Conservation (phyloP, 2,329 filamentous ascomycete genomes). For the Exophiala calicioides region DNA sequence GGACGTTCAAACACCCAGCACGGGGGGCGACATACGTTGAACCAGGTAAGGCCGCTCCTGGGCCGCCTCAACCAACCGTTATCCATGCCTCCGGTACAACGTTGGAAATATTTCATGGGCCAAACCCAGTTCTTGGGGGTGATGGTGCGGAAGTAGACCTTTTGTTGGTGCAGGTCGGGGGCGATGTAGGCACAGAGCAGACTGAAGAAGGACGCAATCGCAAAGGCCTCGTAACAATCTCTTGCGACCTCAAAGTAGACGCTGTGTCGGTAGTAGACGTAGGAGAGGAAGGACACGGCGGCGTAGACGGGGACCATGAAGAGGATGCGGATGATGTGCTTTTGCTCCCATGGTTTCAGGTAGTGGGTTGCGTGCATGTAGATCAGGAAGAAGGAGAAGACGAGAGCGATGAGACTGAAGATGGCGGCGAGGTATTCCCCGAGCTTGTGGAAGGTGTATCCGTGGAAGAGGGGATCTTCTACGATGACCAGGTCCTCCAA, state of each 20-base stretch:
- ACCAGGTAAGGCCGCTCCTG: constrained; percentile 81
- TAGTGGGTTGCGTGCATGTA: constrained; percentile 62
- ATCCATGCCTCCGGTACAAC: constrained; percentile 68
- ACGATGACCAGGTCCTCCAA: constrained; percentile 49
- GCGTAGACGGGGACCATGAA: constrained; percentile 86
- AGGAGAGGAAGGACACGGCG: constrained; percentile 70
- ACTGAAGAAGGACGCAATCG: constrained; percentile 83
- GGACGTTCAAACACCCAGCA: neutral
- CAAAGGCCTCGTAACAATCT: constrained; percentile 87
- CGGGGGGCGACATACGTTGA: constrained; percentile 61
- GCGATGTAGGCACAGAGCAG: constrained; percentile 79
- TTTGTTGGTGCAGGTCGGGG: constrained; percentile 75
- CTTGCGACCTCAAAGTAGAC: constrained; percentile 80
- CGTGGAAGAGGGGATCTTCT: constrained; percentile 51
- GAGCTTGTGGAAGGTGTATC: constrained; percentile 58
- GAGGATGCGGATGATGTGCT: constrained; percentile 79
- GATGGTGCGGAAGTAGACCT: constrained; percentile 74
- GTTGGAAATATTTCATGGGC: constrained; percentile 70
- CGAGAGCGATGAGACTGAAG: constrained; percentile 54
- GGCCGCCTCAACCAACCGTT: constrained; percentile 72
- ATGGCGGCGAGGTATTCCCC: constrained; percentile 56
- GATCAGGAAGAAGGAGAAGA: constrained; percentile 57
- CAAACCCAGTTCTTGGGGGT: constrained; percentile 71
- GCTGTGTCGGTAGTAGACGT: constrained; percentile 72
- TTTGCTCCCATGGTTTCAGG: constrained; percentile 60